Percentiles rank a stretch among this genome's conserved stretches.
These are phyloP conservation scores for Vairimorpha apis DNA, from an alignment of 371 early-diverging fungal genomes.

Conservation along the genomic window DNA sequence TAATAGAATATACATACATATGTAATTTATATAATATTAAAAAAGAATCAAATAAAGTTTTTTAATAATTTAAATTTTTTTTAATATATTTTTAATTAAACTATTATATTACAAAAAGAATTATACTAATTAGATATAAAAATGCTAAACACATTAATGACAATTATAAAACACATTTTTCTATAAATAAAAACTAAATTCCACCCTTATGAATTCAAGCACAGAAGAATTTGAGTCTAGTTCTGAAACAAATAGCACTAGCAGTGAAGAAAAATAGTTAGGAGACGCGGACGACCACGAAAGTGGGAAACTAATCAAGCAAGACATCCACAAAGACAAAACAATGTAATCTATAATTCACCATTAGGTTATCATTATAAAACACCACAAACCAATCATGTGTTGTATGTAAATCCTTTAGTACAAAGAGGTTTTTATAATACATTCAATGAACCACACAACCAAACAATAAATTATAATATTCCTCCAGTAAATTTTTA, in stretches of 20 bases:
- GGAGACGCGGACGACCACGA: conserved; percentile 32
- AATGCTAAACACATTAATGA: no score
- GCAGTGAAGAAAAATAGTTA: conserved; percentile 26
- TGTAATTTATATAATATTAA: no score
- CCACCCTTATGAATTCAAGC: conserved; percentile 27
- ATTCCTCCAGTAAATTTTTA: background rate
- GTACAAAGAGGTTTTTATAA: conserved; percentile 20
- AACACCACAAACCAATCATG: conserved; percentile 18
- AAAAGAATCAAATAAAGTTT: no score
- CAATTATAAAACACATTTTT: no score
- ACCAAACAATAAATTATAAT: background rate
- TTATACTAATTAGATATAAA: no score
- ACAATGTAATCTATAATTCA: conserved; percentile 41
- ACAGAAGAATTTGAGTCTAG: conserved; percentile 17
- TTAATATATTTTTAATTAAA: no score
- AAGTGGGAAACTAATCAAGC: conserved; percentile 5
- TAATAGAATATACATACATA: no score
- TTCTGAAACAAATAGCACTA: background rate
- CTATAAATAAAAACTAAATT: conserved; percentile 7
- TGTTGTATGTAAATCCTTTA: conserved; percentile 11
- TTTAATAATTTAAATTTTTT: no score
- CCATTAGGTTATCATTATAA: conserved; percentile 55
- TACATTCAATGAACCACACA: conserved; percentile 11
- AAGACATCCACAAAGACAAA: background rate
- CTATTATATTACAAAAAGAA: no score